These are phyloP conservation scores for Zygosaccharomyces sapae DNA, from an alignment of 1,139 yeast genomes.

Conservation along the genomic window DNA sequence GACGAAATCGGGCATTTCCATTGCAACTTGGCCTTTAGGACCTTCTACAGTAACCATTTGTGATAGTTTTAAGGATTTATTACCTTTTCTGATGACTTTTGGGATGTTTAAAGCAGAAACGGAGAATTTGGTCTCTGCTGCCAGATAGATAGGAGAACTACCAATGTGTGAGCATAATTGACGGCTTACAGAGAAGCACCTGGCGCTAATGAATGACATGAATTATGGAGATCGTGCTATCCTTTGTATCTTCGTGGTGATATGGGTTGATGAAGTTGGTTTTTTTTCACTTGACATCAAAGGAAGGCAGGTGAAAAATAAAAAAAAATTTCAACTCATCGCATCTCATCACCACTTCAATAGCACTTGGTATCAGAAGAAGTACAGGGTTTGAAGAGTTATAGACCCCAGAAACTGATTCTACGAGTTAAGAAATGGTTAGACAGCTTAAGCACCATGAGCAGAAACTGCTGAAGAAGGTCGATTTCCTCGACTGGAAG, in stretches of 20 bases:
- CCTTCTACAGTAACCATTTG: conserved; percentile 67
- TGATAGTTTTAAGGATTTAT: conserved; percentile 53
- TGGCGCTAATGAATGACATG: conserved; percentile 16
- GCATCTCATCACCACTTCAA: neutral
- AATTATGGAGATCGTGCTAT: no score
- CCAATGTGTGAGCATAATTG: conserved; percentile 52
- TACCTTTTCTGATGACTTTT: conserved; percentile 66
- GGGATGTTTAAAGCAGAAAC: conserved; percentile 38
- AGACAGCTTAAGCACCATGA: conserved; percentile 92
- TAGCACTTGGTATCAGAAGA: neutral
- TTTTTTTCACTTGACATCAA: conserved; percentile 1
- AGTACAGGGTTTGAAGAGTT: neutral
- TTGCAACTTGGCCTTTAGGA: conserved; percentile 65
- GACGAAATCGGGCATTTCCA: conserved; percentile 73
- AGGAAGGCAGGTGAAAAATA: neutral
- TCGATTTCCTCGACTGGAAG: conserved; percentile 96
- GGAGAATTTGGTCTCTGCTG: conserved; percentile 47
- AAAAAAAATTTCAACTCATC: conserved; percentile 9
- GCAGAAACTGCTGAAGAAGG: conserved; percentile 89
- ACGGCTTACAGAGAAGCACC: conserved; percentile 37
- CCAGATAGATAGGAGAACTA: conserved; percentile 52
- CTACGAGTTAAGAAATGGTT: conserved; percentile 53
- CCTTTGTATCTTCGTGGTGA: neutral
- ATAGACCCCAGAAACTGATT: conserved; percentile 10
- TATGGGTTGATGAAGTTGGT: neutral